Conservation (phyloP, 169 alveolate species). For the Plasmodium yoelii region DNA sequence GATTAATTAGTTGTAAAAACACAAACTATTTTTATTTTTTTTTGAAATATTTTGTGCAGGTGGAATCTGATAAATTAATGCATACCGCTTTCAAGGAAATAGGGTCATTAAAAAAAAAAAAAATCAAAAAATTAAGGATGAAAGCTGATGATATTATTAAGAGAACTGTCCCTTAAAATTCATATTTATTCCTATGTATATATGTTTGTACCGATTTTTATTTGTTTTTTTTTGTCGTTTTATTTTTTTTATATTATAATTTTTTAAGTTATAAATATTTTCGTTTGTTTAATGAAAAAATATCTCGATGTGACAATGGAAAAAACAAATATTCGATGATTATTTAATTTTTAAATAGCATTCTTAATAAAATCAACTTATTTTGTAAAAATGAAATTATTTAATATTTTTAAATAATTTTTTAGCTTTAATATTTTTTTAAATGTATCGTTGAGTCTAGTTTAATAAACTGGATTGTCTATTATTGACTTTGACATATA, state of each 20-base stretch:
- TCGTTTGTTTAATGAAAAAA: slow-evolving; percentile 26
- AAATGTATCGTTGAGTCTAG: too few relatives aligned
- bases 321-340: neutral
- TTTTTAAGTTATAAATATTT: slow-evolving; percentile 54
- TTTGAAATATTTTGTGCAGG: slow-evolving; percentile 27
- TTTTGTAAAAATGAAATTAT: neutral
- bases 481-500: too few relatives aligned
- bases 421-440: too few relatives aligned
- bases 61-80: slow-evolving; percentile 84
- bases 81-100: slow-evolving; percentile 84
- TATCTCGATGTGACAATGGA: neutral
- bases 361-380: neutral
- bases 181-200: neutral
- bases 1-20: neutral
- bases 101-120: slow-evolving; percentile 79
- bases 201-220: neutral
- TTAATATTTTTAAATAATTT: too few relatives aligned
- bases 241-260: slow-evolving; percentile 23
- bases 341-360: neutral
- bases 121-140: slow-evolving; percentile 79
- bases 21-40: neutral
- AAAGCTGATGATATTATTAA: slow-evolving; percentile 77
- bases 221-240: slow-evolving; percentile 3
- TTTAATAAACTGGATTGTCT: too few relatives aligned
- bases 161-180: slow-evolving; percentile 15